Percentiles rank a stretch among this genome's conserved stretches.
These are phyloP conservation scores for Dryadomyces quercus-mongolicae DNA, from an alignment of 2,329 filamentous ascomycete species.

Conservation along the genomic window DNA sequence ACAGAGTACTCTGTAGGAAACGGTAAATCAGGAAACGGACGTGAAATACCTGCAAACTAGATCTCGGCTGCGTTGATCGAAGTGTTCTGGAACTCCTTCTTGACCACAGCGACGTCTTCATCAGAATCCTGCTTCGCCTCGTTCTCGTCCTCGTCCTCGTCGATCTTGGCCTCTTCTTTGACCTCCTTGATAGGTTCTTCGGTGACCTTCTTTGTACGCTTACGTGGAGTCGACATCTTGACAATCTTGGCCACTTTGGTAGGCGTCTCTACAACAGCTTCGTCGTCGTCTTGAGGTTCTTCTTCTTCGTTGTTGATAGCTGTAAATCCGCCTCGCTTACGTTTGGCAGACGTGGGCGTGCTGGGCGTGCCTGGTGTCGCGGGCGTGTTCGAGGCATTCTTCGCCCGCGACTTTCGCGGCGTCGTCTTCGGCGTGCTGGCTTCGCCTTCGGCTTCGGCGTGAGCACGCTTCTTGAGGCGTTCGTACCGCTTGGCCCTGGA, in stretches of 20 bases:
- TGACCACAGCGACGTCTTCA: too few relatives aligned
- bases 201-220: background rate
- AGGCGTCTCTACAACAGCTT: background rate
- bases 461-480: conserved; percentile 30
- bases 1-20: too few relatives aligned
- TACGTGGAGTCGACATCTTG: background rate
- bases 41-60: too few relatives aligned
- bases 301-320: background rate
- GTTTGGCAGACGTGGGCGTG: conserved; percentile 16
- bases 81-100: too few relatives aligned
- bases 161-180: background rate
- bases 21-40: too few relatives aligned
- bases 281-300: background rate
- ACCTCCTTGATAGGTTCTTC: background rate
- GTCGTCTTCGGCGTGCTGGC: background rate
- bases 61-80: too few relatives aligned
- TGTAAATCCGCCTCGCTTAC: conserved; percentile 10
- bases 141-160: background rate
- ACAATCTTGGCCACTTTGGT: background rate
- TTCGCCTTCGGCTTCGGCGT: background rate
- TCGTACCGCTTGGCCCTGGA: conserved; percentile 55
- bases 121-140: too few relatives aligned
- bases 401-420: background rate
- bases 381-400: background rate
- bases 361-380: background rate